Percentiles rank a stretch among this genome's conserved stretches.
Conservation (phyloP, 1,284 basidiomycete genomes). For the Ceratobasidium sp. region DNA sequence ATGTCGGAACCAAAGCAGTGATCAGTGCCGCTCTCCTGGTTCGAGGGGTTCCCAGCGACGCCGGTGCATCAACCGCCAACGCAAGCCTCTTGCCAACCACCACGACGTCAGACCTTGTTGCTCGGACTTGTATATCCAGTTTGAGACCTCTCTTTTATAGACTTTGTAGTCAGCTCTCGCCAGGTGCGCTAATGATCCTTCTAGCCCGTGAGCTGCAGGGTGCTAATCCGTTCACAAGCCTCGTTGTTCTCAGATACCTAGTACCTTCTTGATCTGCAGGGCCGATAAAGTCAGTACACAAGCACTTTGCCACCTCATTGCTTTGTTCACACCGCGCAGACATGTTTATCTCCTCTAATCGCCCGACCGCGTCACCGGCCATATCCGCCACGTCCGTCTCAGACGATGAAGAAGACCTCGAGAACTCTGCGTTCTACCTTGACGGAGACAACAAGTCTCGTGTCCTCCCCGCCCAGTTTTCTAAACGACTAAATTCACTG, state of each 20-base stretch:
- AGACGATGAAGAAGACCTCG: slow-evolving; percentile 71
- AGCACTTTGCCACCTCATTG: neutral
- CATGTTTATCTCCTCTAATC: slow-evolving; percentile 45
- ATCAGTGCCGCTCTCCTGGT: slow-evolving; percentile 42
- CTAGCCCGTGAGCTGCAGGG: slow-evolving; percentile 3
- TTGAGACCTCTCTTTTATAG: neutral
- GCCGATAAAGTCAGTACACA: neutral
- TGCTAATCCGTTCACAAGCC: slow-evolving; percentile 23
- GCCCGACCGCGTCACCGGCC: slow-evolving; percentile 54
- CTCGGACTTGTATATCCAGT: neutral
- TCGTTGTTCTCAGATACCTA: slow-evolving; percentile 30
- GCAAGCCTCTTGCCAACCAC: slow-evolving; percentile 19
- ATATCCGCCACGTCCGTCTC: slow-evolving; percentile 56
- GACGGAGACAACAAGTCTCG: slow-evolving; percentile 54
- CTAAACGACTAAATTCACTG: slow-evolving; percentile 51
- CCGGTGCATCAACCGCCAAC: neutral
- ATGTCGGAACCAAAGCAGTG: slow-evolving; percentile 7
- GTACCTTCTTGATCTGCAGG: neutral
- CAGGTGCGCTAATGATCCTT: neutral
- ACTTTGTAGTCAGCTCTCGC: neutral
- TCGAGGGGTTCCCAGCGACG: slow-evolving; percentile 29
- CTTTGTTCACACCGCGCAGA: slow-evolving; percentile 8
- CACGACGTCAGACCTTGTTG: neutral
- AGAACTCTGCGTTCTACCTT: slow-evolving; percentile 64
- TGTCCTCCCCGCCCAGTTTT: slow-evolving; percentile 36